Evolutionary conservation across 78 protist genomes (phyloP).

Genomic region (slime mould (Dictyostelium discoideum)): dicty_2.7 NC_007090.3:3318501-3319000

Average conservation of each 20-base stretch:
- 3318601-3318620: conserved; percentile 67
- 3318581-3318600: conserved; percentile 18
- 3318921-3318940: conserved; percentile 10
- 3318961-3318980: conserved; percentile 25
- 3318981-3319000: conserved; percentile 37
- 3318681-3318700: conserved; percentile 31
- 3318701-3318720: conserved; percentile 69
- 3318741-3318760: conserved; percentile 37
- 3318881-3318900: neutral
- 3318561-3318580: neutral
- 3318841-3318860: conserved; percentile 23
- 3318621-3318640: conserved; percentile 59
- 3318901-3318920: neutral
- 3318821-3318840: conserved; percentile 28
- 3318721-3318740: conserved; percentile 13
- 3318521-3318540: conserved; percentile 6
- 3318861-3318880: neutral
- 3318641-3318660: conserved; percentile 7
- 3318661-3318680: conserved; percentile 1
- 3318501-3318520: conserved; percentile 64
- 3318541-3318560: neutral
- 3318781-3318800: conserved; percentile 4
- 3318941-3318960: conserved; percentile 34
- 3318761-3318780: neutral
- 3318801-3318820: conserved; percentile 30